Evolutionary conservation across 306 rosid genomes (phyloP).

Genomic region (Prosopis cineraria): DNA sequence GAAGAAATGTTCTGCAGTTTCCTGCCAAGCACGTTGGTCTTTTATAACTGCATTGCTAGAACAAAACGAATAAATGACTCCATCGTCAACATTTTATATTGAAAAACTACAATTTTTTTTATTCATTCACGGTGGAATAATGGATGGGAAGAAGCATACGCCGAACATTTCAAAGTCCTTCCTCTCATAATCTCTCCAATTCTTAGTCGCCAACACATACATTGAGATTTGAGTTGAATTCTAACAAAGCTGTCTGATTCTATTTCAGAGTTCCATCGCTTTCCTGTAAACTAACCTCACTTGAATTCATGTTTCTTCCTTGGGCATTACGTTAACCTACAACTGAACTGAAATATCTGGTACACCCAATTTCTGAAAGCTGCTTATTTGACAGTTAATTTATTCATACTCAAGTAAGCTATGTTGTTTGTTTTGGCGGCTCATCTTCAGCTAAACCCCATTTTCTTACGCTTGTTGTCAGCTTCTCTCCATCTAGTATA

Average conservation of each 20-base stretch:
- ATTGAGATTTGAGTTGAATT: neutral
- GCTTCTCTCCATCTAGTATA: conserved; percentile 32
- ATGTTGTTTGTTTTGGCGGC: conserved; percentile 21
- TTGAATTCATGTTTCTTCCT: conserved; percentile 6
- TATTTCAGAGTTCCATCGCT: neutral
- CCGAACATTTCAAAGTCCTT: neutral
- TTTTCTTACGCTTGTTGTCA: conserved; percentile 44
- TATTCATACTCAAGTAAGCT: neutral
- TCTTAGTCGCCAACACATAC: neutral
- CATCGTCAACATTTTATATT: neutral
- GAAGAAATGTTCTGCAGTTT: no score
- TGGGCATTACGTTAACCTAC: conserved; percentile 38
- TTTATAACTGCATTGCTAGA: neutral
- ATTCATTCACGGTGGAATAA: no score
- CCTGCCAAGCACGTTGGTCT: neutral
- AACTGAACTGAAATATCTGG: neutral
- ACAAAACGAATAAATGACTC: neutral
- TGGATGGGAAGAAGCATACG: no score
- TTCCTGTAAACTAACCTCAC: neutral
- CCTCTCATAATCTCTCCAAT: neutral
- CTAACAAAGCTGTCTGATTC: neutral
- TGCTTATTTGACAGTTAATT: neutral
- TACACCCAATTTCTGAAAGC: neutral
- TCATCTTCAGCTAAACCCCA: conserved; percentile 38
- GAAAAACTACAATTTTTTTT: neutral